Conservation (phyloP, 2,329 filamentous ascomycete species). For the Aspergillus tubingensis region DNA sequence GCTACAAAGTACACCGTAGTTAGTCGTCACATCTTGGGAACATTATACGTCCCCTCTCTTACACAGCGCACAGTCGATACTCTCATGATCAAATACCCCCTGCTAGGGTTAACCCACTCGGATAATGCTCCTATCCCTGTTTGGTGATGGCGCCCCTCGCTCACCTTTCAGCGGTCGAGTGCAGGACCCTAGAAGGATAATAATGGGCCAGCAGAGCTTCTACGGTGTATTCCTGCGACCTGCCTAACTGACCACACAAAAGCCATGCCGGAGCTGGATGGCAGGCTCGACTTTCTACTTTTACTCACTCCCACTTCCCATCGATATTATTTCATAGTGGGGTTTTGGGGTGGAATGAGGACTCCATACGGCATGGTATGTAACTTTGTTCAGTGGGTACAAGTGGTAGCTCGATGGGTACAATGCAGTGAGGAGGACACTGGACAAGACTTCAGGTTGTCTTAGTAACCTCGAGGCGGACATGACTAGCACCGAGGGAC, state of each 20-base stretch:
- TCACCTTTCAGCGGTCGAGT: slow-evolving; percentile 3
- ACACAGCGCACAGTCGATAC: background rate
- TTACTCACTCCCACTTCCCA: background rate
- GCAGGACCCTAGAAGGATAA: slow-evolving; percentile 1
- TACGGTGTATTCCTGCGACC: background rate
- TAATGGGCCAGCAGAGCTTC: background rate
- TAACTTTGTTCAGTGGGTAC: slow-evolving; percentile 18
- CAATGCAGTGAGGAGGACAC: background rate
- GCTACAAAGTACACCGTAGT: too few relatives aligned
- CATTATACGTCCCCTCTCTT: too few relatives aligned
- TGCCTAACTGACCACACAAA: background rate
- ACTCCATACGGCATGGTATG: slow-evolving; percentile 22
- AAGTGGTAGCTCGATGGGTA: background rate
- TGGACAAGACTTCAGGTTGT: slow-evolving; percentile 4
- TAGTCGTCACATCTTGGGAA: too few relatives aligned
- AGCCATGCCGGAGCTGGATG: background rate
- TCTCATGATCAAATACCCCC: slow-evolving; percentile 1
- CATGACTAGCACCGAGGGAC: background rate
- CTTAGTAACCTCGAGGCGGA: slow-evolving; percentile 1
- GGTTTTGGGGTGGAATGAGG: slow-evolving; percentile 19
- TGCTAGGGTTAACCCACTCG: slow-evolving; percentile 2
- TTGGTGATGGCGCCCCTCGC: slow-evolving; percentile 12
- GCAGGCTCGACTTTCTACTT: slow-evolving; percentile 8
- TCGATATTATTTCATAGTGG: slow-evolving; percentile 16
- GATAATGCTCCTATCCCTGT: slow-evolving; percentile 19